Percentiles rank a stretch among this genome's conserved stretches.
phyloP scores from a whole-genome alignment of 2,329 filamentous ascomycete genomes.

The Calonectria ilicicola region DNA sequence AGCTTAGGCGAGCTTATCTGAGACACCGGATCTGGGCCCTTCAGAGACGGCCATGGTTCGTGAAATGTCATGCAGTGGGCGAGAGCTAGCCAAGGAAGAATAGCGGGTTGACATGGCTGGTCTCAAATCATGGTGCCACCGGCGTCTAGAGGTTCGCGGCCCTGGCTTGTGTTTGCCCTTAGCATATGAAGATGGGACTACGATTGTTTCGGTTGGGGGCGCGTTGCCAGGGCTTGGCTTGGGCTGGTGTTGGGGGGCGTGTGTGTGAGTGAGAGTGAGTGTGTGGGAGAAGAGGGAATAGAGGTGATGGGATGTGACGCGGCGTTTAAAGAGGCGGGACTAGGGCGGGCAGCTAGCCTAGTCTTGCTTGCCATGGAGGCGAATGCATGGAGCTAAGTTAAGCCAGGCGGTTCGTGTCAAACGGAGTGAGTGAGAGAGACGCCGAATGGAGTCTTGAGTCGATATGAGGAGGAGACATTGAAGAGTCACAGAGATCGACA shows the following conservation, averaged over 20 bases:
- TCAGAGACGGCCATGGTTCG: not conserved
- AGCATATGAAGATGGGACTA: not conserved
- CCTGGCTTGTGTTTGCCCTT: not conserved
- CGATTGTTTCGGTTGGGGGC: not conserved
- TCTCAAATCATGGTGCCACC: constrained; percentile 18
- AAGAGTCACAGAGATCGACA: constrained; percentile 6
- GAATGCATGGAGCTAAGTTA: constrained; percentile 18
- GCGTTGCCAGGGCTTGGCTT: not conserved
- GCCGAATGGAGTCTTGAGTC: not conserved
- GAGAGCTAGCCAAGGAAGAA: constrained; percentile 6
- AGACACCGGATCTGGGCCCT: constrained; percentile 13
- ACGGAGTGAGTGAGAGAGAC: not conserved
- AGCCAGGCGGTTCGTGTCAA: constrained; percentile 9
- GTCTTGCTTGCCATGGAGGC: not conserved
- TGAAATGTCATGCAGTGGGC: constrained; percentile 17
- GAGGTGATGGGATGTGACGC: constrained; percentile 11
- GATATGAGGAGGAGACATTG: not conserved
- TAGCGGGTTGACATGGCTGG: constrained; percentile 1
- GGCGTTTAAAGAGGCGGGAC: constrained; percentile 1
- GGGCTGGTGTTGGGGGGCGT: not conserved
- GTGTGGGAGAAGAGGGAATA: not conserved
- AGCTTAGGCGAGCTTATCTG: constrained; percentile 4
- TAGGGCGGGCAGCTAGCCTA: constrained; percentile 13
- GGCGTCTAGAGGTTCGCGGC: not conserved
- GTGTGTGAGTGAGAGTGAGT: not conserved